Conservation (phyloP, 2,329 filamentous ascomycete species). For the Dactylonectria estremocensis region DNA sequence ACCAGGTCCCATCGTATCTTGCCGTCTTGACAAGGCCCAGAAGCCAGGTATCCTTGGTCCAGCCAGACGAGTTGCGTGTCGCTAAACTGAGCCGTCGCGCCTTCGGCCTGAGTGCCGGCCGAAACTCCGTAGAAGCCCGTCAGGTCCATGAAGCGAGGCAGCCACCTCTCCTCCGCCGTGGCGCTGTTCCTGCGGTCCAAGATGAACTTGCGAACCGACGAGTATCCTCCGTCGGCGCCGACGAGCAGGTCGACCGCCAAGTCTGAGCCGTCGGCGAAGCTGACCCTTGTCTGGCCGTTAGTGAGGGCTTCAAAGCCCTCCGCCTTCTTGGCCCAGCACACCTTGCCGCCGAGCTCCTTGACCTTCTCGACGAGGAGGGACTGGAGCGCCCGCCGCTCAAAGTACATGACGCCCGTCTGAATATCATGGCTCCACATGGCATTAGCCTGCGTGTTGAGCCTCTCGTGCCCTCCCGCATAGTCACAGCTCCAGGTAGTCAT, state of each 20-base stretch:
- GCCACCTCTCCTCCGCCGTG: conserved; percentile 38
- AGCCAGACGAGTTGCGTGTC: conserved; percentile 39
- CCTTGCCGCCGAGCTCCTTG: conserved; percentile 34
- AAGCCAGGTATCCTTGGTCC: conserved; percentile 37
- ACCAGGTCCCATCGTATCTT: conserved; percentile 48
- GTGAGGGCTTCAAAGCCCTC: conserved; percentile 27
- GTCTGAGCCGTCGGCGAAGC: conserved; percentile 30
- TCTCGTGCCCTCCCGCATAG: conserved; percentile 28
- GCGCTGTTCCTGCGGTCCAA: conserved; percentile 30
- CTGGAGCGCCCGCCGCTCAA: conserved; percentile 40
- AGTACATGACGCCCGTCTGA: conserved; percentile 38
- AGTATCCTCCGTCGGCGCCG: conserved; percentile 45
- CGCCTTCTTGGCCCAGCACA: conserved; percentile 40
- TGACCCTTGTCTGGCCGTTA: conserved; percentile 24
- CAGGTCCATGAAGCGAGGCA: conserved; percentile 41
- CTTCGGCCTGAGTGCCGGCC: conserved; percentile 8
- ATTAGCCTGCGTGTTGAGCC: conserved; percentile 29
- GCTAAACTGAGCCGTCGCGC: conserved; percentile 20
- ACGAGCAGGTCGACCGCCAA: conserved; percentile 36
- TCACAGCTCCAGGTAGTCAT: conserved; percentile 36
- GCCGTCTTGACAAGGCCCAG: conserved; percentile 34
- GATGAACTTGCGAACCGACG: conserved; percentile 38
- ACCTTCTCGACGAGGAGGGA: conserved; percentile 37
- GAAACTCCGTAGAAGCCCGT: conserved; percentile 46
- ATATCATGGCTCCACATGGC: conserved; percentile 41